Conservation (phyloP, 2,329 filamentous ascomycete species). For the Reticulascus tulasneorum region DNA sequence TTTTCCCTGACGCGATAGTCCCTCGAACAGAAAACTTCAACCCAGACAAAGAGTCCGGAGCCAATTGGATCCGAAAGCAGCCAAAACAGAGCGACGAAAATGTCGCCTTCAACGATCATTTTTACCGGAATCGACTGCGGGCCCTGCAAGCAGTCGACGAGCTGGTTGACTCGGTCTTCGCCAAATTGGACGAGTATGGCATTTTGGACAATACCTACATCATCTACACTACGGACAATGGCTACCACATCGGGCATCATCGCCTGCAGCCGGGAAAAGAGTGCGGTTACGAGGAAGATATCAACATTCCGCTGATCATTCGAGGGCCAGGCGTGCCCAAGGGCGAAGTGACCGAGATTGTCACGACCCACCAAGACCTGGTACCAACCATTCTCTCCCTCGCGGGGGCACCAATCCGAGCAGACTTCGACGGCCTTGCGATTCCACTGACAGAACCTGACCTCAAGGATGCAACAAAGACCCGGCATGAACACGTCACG, state of each 20-base stretch:
- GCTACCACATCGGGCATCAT: constrained; percentile 50
- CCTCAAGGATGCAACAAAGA: constrained; percentile 13
- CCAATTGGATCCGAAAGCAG: constrained; percentile 38
- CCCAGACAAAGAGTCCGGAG: constrained; percentile 36
- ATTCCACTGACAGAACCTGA: constrained; percentile 30
- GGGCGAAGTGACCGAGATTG: constrained; percentile 28
- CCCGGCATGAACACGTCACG: constrained; percentile 43
- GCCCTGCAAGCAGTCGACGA: constrained; percentile 41
- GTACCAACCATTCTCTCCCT: constrained; percentile 48
- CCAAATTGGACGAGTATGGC: constrained; percentile 22
- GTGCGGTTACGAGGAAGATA: constrained; percentile 46
- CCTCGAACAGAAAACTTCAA: constrained; percentile 64
- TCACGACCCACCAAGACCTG: constrained; percentile 50
- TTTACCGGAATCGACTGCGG: constrained; percentile 35
- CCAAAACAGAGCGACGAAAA: constrained; percentile 24
- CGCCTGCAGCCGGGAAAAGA: constrained; percentile 46
- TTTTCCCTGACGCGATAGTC: constrained; percentile 56
- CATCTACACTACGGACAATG: constrained; percentile 49
- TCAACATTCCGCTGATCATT: constrained; percentile 45
- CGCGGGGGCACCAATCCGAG: constrained; percentile 24
- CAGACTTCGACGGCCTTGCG: constrained; percentile 47
- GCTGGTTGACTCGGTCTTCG: constrained; percentile 33
- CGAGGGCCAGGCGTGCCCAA: constrained; percentile 41
- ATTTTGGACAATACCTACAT: constrained; percentile 42
- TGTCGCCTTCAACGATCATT: constrained; percentile 32